Conservation (phyloP, 805 yeast genomes). For the Schizosaccharomyces japonicus region DNA sequence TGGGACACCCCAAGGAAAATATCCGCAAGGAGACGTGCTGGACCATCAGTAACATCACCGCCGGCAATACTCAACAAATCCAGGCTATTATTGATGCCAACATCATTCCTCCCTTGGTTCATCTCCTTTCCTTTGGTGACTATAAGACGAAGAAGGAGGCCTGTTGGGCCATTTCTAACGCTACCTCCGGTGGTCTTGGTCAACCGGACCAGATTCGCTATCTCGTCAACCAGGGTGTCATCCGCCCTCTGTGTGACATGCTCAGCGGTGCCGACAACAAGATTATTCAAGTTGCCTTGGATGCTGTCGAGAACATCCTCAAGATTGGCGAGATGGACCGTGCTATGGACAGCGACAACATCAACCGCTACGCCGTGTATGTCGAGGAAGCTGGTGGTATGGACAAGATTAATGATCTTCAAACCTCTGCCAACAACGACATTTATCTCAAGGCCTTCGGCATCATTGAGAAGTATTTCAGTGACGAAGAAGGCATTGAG, state of each 20-base stretch:
- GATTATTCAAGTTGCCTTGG: slow-evolving; percentile 82
- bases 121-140: slow-evolving; percentile 57
- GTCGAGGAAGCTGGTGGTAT: slow-evolving; percentile 97
- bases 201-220: slow-evolving; percentile 86
- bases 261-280: slow-evolving; percentile 70
- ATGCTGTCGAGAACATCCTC: slow-evolving; percentile 79
- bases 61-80: slow-evolving; percentile 85
- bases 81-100: slow-evolving; percentile 92
- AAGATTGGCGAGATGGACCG: slow-evolving; percentile 85
- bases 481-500: slow-evolving; percentile 54
- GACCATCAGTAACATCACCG: slow-evolving; percentile 95
- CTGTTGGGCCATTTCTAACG: slow-evolving; percentile 97
- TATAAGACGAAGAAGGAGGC: slow-evolving; percentile 95
- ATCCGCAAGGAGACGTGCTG: slow-evolving; percentile 95
- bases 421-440: slow-evolving; percentile 72
- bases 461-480: slow-evolving; percentile 77
- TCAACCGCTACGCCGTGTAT: slow-evolving; percentile 70
- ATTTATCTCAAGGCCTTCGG: slow-evolving; percentile 76
- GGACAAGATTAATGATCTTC: slow-evolving; percentile 86
- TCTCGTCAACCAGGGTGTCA: slow-evolving; percentile 83
- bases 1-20: slow-evolving; percentile 68
- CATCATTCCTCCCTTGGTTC: slow-evolving; percentile 72
- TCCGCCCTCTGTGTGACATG: slow-evolving; percentile 88
- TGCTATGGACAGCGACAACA: slow-evolving; percentile 41
- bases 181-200: slow-evolving; percentile 80